Conservation (phyloP, 2,329 filamentous ascomycete genomes). For the Aureobasidium sp. region DNA sequence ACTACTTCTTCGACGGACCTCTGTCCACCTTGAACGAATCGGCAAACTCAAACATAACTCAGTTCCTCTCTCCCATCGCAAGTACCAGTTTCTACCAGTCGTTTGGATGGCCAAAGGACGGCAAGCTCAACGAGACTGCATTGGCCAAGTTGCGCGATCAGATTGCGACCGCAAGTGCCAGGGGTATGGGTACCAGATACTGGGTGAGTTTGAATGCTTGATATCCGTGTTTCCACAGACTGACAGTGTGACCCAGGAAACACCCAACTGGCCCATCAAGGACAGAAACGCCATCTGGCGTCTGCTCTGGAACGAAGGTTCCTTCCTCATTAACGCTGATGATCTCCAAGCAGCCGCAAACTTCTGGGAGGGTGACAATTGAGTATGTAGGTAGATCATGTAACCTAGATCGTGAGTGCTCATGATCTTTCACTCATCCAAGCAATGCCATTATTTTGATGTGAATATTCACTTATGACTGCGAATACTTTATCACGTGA, state of each 20-base stretch:
- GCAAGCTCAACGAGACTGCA: slow-evolving; percentile 39
- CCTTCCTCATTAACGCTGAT: slow-evolving; percentile 56
- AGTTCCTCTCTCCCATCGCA: slow-evolving; percentile 44
- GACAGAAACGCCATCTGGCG: slow-evolving; percentile 51
- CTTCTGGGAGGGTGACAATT: not conserved
- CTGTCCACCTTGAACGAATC: slow-evolving; percentile 36
- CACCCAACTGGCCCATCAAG: slow-evolving; percentile 49
- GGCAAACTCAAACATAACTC: slow-evolving; percentile 36
- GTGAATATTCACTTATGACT: too few species aligned
- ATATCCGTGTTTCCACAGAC: too few species aligned
- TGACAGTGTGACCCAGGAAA: not conserved
- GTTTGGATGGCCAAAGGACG: slow-evolving; percentile 31
- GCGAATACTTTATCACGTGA: too few species aligned
- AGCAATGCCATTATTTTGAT: too few species aligned
- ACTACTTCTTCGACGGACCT: slow-evolving; percentile 55
- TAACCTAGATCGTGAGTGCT: not conserved
- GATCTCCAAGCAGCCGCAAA: slow-evolving; percentile 42
- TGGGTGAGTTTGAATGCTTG: slow-evolving; percentile 33
- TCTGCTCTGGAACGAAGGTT: slow-evolving; percentile 46
- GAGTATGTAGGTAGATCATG: not conserved
- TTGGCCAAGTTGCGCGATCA: slow-evolving; percentile 43
- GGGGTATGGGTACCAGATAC: slow-evolving; percentile 52
- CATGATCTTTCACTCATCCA: not conserved
- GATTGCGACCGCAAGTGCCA: slow-evolving; percentile 43
- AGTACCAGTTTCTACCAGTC: slow-evolving; percentile 40